phyloP scores from a whole-genome alignment of 2,329 filamentous ascomycete species.

The Zasmidium angulare region DNA sequence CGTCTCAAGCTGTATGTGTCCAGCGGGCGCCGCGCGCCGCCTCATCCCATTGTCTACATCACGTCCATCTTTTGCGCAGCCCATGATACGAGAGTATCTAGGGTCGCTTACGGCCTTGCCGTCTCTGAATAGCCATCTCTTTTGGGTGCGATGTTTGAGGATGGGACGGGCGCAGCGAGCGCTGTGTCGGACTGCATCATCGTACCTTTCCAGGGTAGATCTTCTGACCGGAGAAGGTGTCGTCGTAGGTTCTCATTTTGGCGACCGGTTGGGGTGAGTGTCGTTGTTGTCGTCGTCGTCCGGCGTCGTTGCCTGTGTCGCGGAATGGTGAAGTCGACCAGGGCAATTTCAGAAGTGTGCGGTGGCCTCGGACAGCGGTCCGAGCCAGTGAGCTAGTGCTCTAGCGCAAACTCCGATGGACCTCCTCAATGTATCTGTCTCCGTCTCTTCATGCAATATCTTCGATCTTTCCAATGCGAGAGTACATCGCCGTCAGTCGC shows the following conservation, averaged over 20 bases:
- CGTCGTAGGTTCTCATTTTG: slow-evolving; percentile 76
- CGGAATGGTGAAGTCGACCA: not conserved
- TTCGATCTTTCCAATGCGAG: too few species aligned
- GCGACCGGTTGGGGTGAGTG: slow-evolving; percentile 32
- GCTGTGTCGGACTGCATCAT: slow-evolving; percentile 1
- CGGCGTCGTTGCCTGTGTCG: not conserved
- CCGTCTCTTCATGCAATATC: too few species aligned
- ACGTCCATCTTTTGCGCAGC: slow-evolving; percentile 3
- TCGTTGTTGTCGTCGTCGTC: slow-evolving; percentile 1
- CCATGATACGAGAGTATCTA: not conserved
- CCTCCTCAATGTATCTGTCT: too few species aligned
- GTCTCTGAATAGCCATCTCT: slow-evolving; percentile 4
- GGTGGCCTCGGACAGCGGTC: not conserved
- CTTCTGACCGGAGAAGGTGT: slow-evolving; percentile 74
- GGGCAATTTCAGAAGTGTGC: not conserved
- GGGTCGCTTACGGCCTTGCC: not conserved
- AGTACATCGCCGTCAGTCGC: too few species aligned
- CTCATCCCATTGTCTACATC: not conserved
- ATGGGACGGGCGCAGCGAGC: slow-evolving; percentile 4
- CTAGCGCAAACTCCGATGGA: too few species aligned
- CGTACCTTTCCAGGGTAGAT: slow-evolving; percentile 77
- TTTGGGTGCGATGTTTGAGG: not conserved
- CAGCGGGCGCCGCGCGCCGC: not conserved
- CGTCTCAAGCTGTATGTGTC: slow-evolving; percentile 22
- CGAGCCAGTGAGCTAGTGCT: too few species aligned